Conservation (phyloP, 2,329 filamentous ascomycete species). For the Scytalidium sp. region DNA sequence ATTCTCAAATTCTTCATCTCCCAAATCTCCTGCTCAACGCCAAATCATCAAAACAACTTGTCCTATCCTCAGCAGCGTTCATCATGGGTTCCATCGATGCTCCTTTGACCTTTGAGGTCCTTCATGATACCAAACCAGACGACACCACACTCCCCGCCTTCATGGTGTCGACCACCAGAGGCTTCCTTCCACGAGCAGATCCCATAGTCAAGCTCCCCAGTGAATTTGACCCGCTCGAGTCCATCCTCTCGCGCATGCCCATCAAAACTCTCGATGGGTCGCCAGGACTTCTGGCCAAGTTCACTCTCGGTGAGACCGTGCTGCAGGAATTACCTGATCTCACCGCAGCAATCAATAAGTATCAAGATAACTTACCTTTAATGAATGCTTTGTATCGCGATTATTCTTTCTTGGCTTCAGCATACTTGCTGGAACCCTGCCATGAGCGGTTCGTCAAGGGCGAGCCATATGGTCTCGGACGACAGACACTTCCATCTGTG, state of each 20-base stretch:
- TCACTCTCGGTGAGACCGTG: constrained; percentile 72
- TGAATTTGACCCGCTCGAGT: constrained; percentile 71
- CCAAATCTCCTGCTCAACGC: constrained; percentile 11
- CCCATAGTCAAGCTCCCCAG: constrained; percentile 62
- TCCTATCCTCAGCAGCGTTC: background rate
- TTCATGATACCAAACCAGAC: constrained; percentile 59
- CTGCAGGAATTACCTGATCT: constrained; percentile 74
- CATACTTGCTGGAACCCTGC: constrained; percentile 89
- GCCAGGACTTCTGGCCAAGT: constrained; percentile 73
- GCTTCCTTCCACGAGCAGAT: constrained; percentile 69
- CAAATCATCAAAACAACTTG: constrained; percentile 7
- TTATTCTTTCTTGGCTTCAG: constrained; percentile 86
- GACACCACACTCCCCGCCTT: constrained; percentile 68
- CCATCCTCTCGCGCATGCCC: constrained; percentile 73
- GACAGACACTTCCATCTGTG: constrained; percentile 68
- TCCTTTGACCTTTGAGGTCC: constrained; percentile 50
- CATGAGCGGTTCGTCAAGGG: constrained; percentile 71
- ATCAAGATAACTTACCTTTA: constrained; percentile 68
- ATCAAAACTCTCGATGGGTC: constrained; percentile 70
- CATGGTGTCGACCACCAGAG: constrained; percentile 73
- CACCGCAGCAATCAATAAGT: constrained; percentile 68
- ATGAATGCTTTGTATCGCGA: constrained; percentile 88
- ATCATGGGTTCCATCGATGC: constrained; percentile 27
- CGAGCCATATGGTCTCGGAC: constrained; percentile 73
- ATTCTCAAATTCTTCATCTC: background rate